Evolutionary conservation across 2,329 filamentous ascomycete genomes (phyloP).

Genomic region (Penicillium sp.): DNA sequence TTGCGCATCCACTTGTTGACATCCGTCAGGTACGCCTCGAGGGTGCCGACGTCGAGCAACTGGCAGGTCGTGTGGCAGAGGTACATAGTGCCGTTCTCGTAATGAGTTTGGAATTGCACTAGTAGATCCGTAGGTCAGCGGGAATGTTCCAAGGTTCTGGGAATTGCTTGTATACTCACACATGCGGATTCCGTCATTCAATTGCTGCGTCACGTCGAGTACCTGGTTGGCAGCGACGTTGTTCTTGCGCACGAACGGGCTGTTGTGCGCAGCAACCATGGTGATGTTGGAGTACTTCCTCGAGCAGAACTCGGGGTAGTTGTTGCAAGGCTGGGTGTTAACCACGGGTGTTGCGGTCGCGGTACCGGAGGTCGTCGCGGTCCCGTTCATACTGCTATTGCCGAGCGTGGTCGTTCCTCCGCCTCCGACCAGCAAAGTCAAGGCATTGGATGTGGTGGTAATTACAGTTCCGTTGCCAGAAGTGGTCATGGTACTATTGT

Average conservation of each 20-base stretch:
- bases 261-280: conserved; percentile 77
- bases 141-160: not conserved
- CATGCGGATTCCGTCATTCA: conserved; percentile 71
- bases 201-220: conserved; percentile 66
- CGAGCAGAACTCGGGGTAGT: conserved; percentile 73
- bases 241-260: conserved; percentile 70
- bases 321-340: conserved; percentile 81
- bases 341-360: conserved; percentile 47
- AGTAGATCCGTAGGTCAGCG: not conserved
- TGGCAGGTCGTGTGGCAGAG: conserved; percentile 87
- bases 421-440: conserved; percentile 44
- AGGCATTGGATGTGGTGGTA: conserved; percentile 39
- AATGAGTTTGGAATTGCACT: conserved; percentile 65
- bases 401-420: conserved; percentile 49
- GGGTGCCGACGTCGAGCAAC: conserved; percentile 76
- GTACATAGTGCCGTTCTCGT: conserved; percentile 61
- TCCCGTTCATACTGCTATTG: conserved; percentile 44
- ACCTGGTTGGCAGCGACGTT: conserved; percentile 77
- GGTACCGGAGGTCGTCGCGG: conserved; percentile 51
- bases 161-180: conserved; percentile 38
- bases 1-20: conserved; percentile 72
- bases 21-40: conserved; percentile 69
- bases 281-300: conserved; percentile 82
- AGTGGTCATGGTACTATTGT: conserved; percentile 27
- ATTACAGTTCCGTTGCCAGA: conserved; percentile 29